Evolutionary conservation across 257 asterid genomes (phyloP), one percentile per base, ranked within the genome.

Genomic region (Osmanthus fragrans): DNA sequence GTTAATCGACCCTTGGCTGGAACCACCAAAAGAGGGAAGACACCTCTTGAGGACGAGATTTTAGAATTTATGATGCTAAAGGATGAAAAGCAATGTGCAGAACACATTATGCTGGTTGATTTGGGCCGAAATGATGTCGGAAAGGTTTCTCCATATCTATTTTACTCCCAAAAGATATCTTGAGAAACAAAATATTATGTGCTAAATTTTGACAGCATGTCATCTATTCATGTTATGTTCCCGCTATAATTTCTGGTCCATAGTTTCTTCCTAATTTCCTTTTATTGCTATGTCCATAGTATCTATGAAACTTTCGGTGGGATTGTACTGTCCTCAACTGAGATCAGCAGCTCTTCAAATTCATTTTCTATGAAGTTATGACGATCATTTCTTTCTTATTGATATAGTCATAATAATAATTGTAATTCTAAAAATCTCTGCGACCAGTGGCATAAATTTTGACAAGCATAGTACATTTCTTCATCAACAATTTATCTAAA

Each of bases 1-100:
- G 91, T 83, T 51, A 91, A 87, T 75, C 92, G 94, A 72, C 99
- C 99, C 25, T 86, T 94, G 85, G 97, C 97, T 71, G 97, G 99
- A 82, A 94, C 97, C 42, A 51, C 84, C 23, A 86, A 89, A 85
- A 87, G 98, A 86, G 98, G 96, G 74, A 87, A 37, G 84, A 88
- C 96, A 60, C 72, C 34, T 11, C 69, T 37, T 69, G 96, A 94
- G 83, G 97, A 94, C 75, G 86, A 85, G 72, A 86, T 88, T 88
- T 81, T 85, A 77, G 94, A 91, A 88, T 84, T 37, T 78, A 77
- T 77, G 74, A 84, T 94, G 74, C 86, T 92, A 18, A 79, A 83
- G 60, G 96, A 92, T 81, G 89, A 90, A 86, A 94, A 94, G 83
- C 97, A 94, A 87, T 60, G 87, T 16, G 94, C 96, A 30, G 97